Evolutionary conservation across 495 filamentous ascomycete genomes (phyloP).

Genomic region (Penicillium lagena): DNA sequence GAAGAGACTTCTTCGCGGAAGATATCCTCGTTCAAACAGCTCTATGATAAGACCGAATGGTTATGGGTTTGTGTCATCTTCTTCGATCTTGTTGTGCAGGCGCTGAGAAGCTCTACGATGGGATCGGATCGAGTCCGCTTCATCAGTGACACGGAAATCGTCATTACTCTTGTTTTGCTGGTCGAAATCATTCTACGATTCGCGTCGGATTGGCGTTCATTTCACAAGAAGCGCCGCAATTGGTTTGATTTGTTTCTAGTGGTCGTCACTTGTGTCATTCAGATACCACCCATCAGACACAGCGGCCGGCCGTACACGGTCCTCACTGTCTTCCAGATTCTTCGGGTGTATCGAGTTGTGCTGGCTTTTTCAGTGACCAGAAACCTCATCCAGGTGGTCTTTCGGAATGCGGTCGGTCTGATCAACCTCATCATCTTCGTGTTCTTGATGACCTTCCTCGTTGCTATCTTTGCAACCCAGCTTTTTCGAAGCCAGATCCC

Average conservation of each 20-base stretch:
- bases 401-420: constrained; percentile 88
- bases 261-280: constrained; percentile 75
- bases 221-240: constrained; percentile 65
- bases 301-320: constrained; percentile 78
- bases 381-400: constrained; percentile 75
- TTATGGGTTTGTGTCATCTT: constrained; percentile 79
- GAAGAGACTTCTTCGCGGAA: constrained; percentile 31
- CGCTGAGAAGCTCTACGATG: constrained; percentile 72
- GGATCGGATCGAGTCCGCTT: constrained; percentile 42
- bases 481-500: constrained; percentile 86
- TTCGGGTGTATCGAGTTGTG: constrained; percentile 88
- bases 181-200: constrained; percentile 81
- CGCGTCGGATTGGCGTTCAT: constrained; percentile 68
- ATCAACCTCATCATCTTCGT: constrained; percentile 94
- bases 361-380: constrained; percentile 80
- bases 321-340: constrained; percentile 88
- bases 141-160: constrained; percentile 62
- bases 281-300: constrained; percentile 73
- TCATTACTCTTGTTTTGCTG: constrained; percentile 73
- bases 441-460: constrained; percentile 89
- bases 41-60: constrained; percentile 67
- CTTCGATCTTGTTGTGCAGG: constrained; percentile 68
- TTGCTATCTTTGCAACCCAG: constrained; percentile 88
- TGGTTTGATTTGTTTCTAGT: constrained; percentile 75
- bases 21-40: constrained; percentile 51